Conservation (phyloP, 176 grass and related monocot genomes). For the Hyparrhenia diplandra region DNA sequence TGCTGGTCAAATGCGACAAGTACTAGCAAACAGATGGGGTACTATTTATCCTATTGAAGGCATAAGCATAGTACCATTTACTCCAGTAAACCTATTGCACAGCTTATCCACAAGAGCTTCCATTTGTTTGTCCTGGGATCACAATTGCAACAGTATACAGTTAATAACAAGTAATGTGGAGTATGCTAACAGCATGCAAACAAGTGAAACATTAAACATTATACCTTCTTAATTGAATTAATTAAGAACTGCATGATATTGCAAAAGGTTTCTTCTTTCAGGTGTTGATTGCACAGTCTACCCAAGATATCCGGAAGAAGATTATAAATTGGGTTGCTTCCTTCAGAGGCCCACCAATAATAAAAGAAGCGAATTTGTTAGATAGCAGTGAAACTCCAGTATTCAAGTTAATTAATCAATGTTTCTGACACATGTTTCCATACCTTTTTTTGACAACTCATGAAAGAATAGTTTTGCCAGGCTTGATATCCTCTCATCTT, state of each 20-base stretch:
- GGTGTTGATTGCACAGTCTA: slow-evolving; percentile 83
- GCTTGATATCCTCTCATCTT: slow-evolving; percentile 85
- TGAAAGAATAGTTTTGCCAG: slow-evolving; percentile 96
- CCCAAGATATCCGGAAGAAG: slow-evolving; percentile 98
- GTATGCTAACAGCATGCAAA: slow-evolving; percentile 1
- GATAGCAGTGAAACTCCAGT: slow-evolving; percentile 12
- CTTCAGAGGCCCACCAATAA: slow-evolving; percentile 40
- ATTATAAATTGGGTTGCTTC: slow-evolving; percentile 99
- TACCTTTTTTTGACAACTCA: slow-evolving; percentile 99
- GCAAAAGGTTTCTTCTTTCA: slow-evolving; percentile 70
- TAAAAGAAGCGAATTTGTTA: slow-evolving; percentile 27
- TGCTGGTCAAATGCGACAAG: background rate
- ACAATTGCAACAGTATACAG: slow-evolving; percentile 7
- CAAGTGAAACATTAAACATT: background rate
- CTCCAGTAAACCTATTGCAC: slow-evolving; percentile 88
- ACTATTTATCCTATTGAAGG: background rate
- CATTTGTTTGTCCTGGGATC: slow-evolving; percentile 96
- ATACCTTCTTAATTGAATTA: slow-evolving; percentile 89
- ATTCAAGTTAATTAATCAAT: background rate
- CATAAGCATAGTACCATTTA: slow-evolving; percentile 57
- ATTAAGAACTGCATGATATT: slow-evolving; percentile 97
- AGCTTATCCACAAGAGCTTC: slow-evolving; percentile 99
- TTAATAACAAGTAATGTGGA: slow-evolving; percentile 7
- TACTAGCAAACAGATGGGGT: background rate
- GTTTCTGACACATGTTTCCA: background rate